Percentiles rank a stretch among this genome's conserved stretches.
Conservation (phyloP, 345 rosid genomes). For the Syzygium aromaticum region DNA sequence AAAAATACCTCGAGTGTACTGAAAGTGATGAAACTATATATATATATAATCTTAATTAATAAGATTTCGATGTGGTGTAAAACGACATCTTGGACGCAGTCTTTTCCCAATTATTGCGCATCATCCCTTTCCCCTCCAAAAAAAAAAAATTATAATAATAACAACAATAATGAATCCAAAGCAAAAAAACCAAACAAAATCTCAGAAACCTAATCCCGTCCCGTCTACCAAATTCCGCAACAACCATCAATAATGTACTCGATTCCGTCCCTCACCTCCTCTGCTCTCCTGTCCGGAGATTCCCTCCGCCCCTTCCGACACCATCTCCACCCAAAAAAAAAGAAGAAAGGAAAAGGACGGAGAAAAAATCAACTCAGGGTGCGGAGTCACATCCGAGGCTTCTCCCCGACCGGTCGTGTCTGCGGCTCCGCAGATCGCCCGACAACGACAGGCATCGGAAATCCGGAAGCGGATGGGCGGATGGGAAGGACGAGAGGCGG, state of each 20-base stretch:
- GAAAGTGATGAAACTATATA: too few relatives aligned
- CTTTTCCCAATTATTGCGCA: background rate
- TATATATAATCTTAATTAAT: too few relatives aligned
- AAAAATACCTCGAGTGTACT: background rate
- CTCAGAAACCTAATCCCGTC: background rate
- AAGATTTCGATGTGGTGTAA: background rate
- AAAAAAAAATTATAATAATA: background rate
- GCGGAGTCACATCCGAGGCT: background rate
- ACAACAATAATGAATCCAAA: background rate
- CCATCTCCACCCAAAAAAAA: background rate
- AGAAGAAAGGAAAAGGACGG: too few relatives aligned
- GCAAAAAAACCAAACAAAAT: background rate
- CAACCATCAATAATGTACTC: background rate
- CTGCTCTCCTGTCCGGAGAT: background rate
- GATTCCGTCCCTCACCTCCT: background rate
- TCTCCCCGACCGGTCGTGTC: too few relatives aligned
- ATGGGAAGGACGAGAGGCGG: background rate
- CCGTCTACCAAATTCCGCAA: background rate
- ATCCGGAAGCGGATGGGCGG: background rate
- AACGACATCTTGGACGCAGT: background rate
- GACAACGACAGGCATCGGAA: background rate
- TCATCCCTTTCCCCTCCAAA: background rate
- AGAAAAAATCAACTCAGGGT: background rate
- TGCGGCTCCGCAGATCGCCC: background rate
- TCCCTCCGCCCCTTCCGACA: background rate